phyloP scores from a whole-genome alignment of 1,284 basidiomycete species.

The Volvariella surrecta region DNA sequence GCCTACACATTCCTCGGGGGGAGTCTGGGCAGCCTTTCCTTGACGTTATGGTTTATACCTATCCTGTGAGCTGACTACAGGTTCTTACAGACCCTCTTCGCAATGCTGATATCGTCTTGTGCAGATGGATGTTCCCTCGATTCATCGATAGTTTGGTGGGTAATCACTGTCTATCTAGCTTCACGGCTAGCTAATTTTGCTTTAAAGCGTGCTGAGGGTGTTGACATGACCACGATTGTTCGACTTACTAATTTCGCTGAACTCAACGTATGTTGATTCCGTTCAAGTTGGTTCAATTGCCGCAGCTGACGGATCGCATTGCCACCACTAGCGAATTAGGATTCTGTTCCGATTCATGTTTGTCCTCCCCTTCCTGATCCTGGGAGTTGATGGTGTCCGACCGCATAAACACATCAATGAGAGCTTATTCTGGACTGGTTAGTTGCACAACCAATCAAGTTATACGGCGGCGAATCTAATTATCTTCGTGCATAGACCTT shows the following conservation, averaged over 20 bases:
- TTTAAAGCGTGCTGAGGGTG: slow-evolving; percentile 40
- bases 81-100: slow-evolving; percentile 6
- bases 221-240: slow-evolving; percentile 55
- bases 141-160: slow-evolving; percentile 56
- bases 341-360: slow-evolving; percentile 65
- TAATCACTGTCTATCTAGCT: not conserved
- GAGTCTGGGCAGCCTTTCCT: slow-evolving; percentile 52
- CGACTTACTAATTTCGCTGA: slow-evolving; percentile 72
- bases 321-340: slow-evolving; percentile 46
- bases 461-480: slow-evolving; percentile 1
- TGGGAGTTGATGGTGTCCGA: slow-evolving; percentile 59
- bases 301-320: not conserved
- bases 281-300: not conserved
- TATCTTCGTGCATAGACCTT: slow-evolving; percentile 33
- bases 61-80: slow-evolving; percentile 41
- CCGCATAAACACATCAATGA: slow-evolving; percentile 58
- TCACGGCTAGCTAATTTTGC: not conserved
- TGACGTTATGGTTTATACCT: slow-evolving; percentile 66
- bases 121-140: slow-evolving; percentile 52
- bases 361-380: slow-evolving; percentile 48
- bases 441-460: slow-evolving; percentile 3
- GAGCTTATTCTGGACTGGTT: slow-evolving; percentile 43
- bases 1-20: slow-evolving; percentile 62
- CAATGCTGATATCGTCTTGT: slow-evolving; percentile 7
- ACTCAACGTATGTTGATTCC: slow-evolving; percentile 48